Base-by-base conservation (phyloP, 257 asterid genomes). In the Prunella vulgaris region DNA sequence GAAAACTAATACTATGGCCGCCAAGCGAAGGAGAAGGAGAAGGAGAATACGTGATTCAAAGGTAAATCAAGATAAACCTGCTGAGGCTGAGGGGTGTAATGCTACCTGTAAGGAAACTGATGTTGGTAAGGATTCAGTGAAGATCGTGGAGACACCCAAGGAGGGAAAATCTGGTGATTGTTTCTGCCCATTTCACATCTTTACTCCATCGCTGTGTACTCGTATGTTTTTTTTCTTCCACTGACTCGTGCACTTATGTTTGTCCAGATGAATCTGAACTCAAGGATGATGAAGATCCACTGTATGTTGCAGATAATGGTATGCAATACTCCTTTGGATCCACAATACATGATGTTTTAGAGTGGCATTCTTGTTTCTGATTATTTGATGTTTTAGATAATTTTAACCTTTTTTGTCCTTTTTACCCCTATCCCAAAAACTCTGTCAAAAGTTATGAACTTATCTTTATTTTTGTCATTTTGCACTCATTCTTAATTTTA, bases 111-210 rank as follows among this genome's bases (percentile, higher is more conserved):
- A 71, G 73, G 79, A 52, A 10, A 54, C 87, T 65, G 80, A 68
- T 65, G 75, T 81, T 62, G 90, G 81, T 68, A 87, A 80, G 76
- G 81, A 81, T 69, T 83, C 81, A 70, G 87, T 81, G 84, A 83
- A 74, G 79, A 80, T 84, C 71, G 80, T 59, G 8, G 88, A 85
- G 75, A 84, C 87, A 32, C 77, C 20, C 59, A 64, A 71, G 14
- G 83, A 57, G 38, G 84, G 49, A 60, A 87, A 69, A 17, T 77
- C 66, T 70, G 90, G 89, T 83, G 68, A 73, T 80, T 68, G 17
- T 53, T 64, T 38, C 7, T 71, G 6, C 5, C 37, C 35, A 13
- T 25, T 59, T 21, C 38, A 44, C 21, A 20, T 24, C 32, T 4
- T 25, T 27, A 13, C 14, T 17, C 22, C 22, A 32, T 14, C 21